Conservation (phyloP, 441 rosid species). For the Gossypium laxum region DNA sequence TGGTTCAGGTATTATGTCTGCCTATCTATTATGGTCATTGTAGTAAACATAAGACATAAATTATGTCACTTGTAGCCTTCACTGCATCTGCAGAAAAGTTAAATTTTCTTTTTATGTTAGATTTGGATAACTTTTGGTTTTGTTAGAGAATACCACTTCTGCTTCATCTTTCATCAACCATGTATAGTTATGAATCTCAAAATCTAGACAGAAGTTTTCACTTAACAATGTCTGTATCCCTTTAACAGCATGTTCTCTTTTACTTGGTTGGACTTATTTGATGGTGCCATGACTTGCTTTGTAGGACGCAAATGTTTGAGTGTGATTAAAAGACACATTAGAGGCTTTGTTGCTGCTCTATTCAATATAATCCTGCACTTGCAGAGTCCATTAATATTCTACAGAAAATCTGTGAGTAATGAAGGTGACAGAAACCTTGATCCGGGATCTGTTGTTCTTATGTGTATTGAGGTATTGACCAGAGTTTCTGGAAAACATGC, state of each 20-base stretch:
- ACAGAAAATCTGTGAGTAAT: slow-evolving; percentile 18
- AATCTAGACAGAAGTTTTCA: background rate
- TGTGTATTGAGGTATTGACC: slow-evolving; percentile 77
- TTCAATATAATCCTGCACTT: slow-evolving; percentile 65
- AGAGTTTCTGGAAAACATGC: slow-evolving; percentile 67
- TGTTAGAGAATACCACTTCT: background rate
- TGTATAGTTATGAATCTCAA: slow-evolving; percentile 3
- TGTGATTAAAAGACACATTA: slow-evolving; percentile 56
- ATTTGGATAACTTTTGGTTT: background rate
- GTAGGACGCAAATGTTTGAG: slow-evolving; percentile 55
- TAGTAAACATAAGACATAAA: slow-evolving; percentile 3
- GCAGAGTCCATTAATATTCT: slow-evolving; percentile 62
- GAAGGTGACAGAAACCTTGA: slow-evolving; percentile 41
- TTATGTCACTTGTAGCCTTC: background rate
- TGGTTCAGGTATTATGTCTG: slow-evolving; percentile 47
- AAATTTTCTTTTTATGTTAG: background rate
- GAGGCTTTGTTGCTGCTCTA: slow-evolving; percentile 53
- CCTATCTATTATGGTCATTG: slow-evolving; percentile 7
- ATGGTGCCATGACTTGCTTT: slow-evolving; percentile 27
- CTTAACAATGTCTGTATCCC: background rate
- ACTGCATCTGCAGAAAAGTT: background rate
- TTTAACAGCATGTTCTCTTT: background rate
- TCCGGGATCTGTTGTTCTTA: slow-evolving; percentile 74
- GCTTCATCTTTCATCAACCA: background rate
- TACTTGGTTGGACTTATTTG: slow-evolving; percentile 7